Conservation (phyloP, 768 basidiomycete genomes). For the Boletus subcaerulescens region DNA sequence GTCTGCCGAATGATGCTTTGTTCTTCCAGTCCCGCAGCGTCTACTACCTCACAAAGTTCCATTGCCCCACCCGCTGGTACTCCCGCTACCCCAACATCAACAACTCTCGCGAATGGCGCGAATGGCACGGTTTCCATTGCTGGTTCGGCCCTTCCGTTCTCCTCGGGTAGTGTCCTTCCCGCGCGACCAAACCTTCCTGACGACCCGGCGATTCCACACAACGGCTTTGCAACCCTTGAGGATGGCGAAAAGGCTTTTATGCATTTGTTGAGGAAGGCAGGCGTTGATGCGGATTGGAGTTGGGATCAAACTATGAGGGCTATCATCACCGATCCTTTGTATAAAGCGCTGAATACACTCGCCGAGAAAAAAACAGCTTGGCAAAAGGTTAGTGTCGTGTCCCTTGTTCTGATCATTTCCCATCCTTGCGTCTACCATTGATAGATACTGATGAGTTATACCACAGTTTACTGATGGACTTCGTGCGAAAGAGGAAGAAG, state of each 20-base stretch:
- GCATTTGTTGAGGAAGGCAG: conserved; percentile 83
- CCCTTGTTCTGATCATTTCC: background rate
- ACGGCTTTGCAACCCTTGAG: conserved; percentile 80
- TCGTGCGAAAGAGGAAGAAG: conserved; percentile 80
- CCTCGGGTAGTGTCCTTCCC: conserved; percentile 59
- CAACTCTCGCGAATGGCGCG: conserved; percentile 48
- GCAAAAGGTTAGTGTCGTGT: conserved; percentile 67
- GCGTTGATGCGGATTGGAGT: conserved; percentile 89
- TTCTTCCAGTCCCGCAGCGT: conserved; percentile 28
- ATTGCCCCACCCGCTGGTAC: conserved; percentile 45
- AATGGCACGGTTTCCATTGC: conserved; percentile 46
- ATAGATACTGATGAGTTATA: conserved; percentile 6
- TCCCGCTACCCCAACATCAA: conserved; percentile 31
- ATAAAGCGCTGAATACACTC: conserved; percentile 88
- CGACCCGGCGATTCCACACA: conserved; percentile 85
- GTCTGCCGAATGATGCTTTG: conserved; percentile 6
- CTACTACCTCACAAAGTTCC: conserved; percentile 42
- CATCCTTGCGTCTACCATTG: background rate
- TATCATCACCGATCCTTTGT: conserved; percentile 96
- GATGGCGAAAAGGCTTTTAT: conserved; percentile 95
- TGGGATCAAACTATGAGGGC: conserved; percentile 99
- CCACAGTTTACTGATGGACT: conserved; percentile 68
- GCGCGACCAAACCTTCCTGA: conserved; percentile 79
- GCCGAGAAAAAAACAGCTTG: conserved; percentile 94
- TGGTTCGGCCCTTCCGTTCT: conserved; percentile 59